These are phyloP conservation scores for Erythrobasidium hasegawianum DNA, from an alignment of 1,284 basidiomycete species.

Conservation along the genomic window DNA sequence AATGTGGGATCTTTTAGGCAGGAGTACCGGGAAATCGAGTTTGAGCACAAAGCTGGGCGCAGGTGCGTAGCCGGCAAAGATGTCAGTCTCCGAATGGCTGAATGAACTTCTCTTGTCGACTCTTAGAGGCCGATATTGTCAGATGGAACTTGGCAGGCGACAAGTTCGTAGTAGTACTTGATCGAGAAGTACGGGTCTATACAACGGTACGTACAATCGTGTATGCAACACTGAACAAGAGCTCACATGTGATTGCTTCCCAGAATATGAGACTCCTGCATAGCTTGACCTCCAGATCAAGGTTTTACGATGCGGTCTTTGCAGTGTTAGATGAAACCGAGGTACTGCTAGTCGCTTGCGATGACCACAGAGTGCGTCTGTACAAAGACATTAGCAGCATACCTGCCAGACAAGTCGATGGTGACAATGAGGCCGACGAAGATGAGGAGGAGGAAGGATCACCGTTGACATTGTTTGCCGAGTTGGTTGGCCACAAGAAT, in stretches of 20 bases:
- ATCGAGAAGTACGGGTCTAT: slow-evolving; percentile 71
- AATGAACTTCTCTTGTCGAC: background rate
- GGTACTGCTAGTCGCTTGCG: slow-evolving; percentile 71
- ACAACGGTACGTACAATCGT: slow-evolving; percentile 59
- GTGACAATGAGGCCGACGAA: background rate
- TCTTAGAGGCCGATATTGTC: slow-evolving; percentile 78
- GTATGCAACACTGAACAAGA: background rate
- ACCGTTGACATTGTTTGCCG: slow-evolving; percentile 58
- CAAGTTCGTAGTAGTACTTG: slow-evolving; percentile 68
- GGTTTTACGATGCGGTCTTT: slow-evolving; percentile 76
- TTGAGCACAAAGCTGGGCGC: slow-evolving; percentile 82
- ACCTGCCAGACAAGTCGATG: slow-evolving; percentile 34
- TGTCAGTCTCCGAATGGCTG: background rate
- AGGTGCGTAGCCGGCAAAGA: slow-evolving; percentile 55
- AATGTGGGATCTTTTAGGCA: slow-evolving; percentile 81
- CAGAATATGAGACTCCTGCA: slow-evolving; percentile 69
- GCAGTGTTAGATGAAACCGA: slow-evolving; percentile 54
- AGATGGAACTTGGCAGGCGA: slow-evolving; percentile 73
- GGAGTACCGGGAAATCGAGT: slow-evolving; percentile 69
- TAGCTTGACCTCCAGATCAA: slow-evolving; percentile 66
- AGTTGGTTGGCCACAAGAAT: slow-evolving; percentile 67
- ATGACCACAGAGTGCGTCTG: slow-evolving; percentile 75
- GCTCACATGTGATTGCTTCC: background rate
- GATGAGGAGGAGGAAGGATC: slow-evolving; percentile 38
- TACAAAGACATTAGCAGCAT: slow-evolving; percentile 56